Evolutionary conservation across 2,329 filamentous ascomycete genomes (phyloP), one percentile per base, ranked within the genome.

Genomic region (Phialophora chinensis): DNA sequence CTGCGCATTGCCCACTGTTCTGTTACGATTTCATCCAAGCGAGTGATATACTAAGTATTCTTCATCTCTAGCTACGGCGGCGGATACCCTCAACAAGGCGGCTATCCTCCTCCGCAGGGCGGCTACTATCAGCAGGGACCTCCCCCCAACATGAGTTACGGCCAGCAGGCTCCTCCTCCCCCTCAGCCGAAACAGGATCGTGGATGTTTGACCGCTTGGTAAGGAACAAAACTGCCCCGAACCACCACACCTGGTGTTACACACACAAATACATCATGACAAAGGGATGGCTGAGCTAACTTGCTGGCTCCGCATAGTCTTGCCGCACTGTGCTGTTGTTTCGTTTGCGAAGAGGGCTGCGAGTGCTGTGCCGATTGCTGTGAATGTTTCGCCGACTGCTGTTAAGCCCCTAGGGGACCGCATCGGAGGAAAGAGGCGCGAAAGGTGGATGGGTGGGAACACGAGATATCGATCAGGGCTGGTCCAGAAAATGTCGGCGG

Each of bases 321-420:
- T 57, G 85, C 84, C 56, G 80, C 80, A 38, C 75, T 89, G 44
- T 88, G 86, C 79, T 89, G 87, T 75, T 88, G 86, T 74, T 89
- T 86, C 77, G 80, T 89, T 31, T 87, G 85, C 72, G 87, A 88
- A 74, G 87, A 88, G 76, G 81, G 84, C 31, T 89, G 87, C 73
- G 86, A 88, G 75, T 88, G 86, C 78, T 88, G 86, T 74, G 79
- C 82, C n/a, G 86, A 88, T 4, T 88, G 86, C 75, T 84, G 84
- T 72, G 85, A 85, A 66, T 86, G 83, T 60, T 65, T 62, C 23
- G 69, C 67, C 42, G 70, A 70, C 12, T 72, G 69, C 64, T 72
- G 71, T 61, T 72, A 68, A 71, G 59, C 25, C n/a, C 17, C 7
- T 33, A 31, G 14, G 20, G 62, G 42, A 55, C 17, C 49, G 49